Percentiles rank a stretch among this genome's conserved stretches.
phyloP scores from a whole-genome alignment of 148 eudicot species.

The Rhododendron simsii region DNA sequence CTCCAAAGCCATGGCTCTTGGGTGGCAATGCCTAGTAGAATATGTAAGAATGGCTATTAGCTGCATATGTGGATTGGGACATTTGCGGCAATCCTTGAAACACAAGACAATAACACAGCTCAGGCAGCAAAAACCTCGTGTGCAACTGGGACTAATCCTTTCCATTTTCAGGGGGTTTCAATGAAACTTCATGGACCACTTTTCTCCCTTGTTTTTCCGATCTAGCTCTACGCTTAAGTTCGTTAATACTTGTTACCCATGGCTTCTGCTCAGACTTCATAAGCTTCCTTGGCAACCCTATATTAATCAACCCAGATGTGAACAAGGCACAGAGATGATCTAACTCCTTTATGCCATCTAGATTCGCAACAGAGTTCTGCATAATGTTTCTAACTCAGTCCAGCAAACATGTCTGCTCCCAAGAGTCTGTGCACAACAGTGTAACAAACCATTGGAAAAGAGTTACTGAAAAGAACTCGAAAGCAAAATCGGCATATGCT shows the following conservation, averaged over 20 bases:
- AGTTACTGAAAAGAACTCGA: background rate
- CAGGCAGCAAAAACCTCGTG: conserved; percentile 33
- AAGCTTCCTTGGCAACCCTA: conserved; percentile 34
- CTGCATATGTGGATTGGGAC: conserved; percentile 31
- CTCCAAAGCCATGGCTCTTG: background rate
- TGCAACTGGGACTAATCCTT: conserved; percentile 31
- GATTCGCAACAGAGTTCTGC: background rate
- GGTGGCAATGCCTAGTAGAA: background rate
- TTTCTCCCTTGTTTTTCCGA: conserved; percentile 28
- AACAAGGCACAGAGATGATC: conserved; percentile 9
- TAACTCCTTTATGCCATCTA: background rate
- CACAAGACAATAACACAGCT: conserved; percentile 18
- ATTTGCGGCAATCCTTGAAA: conserved; percentile 21
- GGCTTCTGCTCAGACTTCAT: conserved; percentile 34
- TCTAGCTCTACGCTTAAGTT: conserved; percentile 40
- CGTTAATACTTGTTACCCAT: conserved; percentile 37
- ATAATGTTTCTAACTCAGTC: conserved; percentile 5
- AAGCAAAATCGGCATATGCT: background rate
- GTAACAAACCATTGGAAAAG: background rate
- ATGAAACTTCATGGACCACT: conserved; percentile 22
- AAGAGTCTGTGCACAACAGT: background rate
- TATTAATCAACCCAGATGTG: conserved; percentile 15
- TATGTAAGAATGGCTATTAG: background rate
- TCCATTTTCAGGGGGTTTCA: conserved; percentile 43
- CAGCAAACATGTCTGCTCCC: conserved; percentile 14